phyloP scores from a whole-genome alignment of 257 asterid genomes.

The Datura wrightii region DNA sequence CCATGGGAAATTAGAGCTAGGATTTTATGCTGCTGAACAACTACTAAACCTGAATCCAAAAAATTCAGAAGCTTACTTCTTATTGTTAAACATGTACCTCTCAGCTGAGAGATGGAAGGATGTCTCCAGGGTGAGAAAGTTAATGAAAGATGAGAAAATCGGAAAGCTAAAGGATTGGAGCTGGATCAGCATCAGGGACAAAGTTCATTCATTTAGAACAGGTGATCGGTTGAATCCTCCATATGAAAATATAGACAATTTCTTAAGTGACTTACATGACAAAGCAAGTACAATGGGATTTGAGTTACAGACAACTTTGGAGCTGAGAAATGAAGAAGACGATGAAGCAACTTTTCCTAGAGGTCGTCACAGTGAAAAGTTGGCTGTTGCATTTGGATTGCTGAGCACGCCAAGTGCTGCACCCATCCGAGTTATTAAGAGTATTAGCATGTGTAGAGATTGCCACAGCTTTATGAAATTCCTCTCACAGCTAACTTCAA shows the following conservation, averaged over 20 bases:
- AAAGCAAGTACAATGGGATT: conserved; percentile 57
- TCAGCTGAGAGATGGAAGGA: conserved; percentile 77
- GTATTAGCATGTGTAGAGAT: conserved; percentile 76
- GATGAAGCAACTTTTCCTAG: conserved; percentile 40
- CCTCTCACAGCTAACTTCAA: conserved; percentile 59
- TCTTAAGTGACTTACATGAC: conserved; percentile 57
- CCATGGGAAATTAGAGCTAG: conserved; percentile 72
- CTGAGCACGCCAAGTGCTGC: conserved; percentile 53
- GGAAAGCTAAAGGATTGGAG: conserved; percentile 73
- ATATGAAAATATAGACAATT: conserved; percentile 41
- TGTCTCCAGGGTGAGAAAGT: conserved; percentile 73
- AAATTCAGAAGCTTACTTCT: conserved; percentile 67
- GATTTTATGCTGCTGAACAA: conserved; percentile 73
- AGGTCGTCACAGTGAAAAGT: conserved; percentile 77
- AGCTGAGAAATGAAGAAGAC: conserved; percentile 40
- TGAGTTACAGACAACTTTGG: conserved; percentile 44
- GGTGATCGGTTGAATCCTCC: conserved; percentile 42
- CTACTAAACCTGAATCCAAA: conserved; percentile 73
- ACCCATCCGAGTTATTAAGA: conserved; percentile 68
- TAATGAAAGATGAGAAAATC: conserved; percentile 69
- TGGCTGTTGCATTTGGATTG: conserved; percentile 84
- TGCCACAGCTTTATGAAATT: conserved; percentile 78
- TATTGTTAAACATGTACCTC: conserved; percentile 71
- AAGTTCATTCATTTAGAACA: conserved; percentile 66
- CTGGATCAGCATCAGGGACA: conserved; percentile 75